Percentiles rank a stretch among this genome's conserved stretches.
phyloP scores from a whole-genome alignment of 768 basidiomycete genomes.

The Rhizopogon rudus region DNA sequence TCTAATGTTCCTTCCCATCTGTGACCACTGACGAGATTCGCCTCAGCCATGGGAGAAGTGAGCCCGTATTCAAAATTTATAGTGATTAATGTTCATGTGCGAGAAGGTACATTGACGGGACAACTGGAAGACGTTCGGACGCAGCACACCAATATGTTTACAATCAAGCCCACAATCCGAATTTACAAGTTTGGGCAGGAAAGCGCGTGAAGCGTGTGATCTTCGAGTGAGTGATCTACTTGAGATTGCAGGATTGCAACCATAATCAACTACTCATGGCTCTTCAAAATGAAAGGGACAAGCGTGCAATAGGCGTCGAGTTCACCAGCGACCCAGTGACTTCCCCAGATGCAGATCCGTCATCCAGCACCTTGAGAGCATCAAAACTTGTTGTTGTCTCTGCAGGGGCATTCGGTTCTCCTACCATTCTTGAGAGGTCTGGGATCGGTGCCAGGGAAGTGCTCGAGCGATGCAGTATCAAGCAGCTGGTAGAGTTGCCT shows the following conservation, averaged over 20 bases:
- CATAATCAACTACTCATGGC: neutral
- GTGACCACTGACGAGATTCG: neutral
- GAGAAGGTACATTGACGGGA: constrained; percentile 43
- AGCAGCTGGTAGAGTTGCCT: constrained; percentile 56
- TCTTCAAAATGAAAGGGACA: neutral
- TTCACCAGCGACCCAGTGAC: constrained; percentile 29
- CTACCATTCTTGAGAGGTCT: constrained; percentile 53
- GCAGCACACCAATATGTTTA: constrained; percentile 45
- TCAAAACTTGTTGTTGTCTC: constrained; percentile 45
- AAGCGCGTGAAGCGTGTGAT: constrained; percentile 42
- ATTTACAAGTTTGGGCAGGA: constrained; percentile 32
- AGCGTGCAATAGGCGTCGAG: constrained; percentile 38
- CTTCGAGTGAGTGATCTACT: constrained; percentile 34
- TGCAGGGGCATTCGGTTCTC: constrained; percentile 52
- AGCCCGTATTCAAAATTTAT: constrained; percentile 1
- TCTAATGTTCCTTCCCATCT: constrained; percentile 13
- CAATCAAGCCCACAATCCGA: constrained; percentile 34
- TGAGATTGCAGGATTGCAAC: neutral
- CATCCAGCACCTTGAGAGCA: constrained; percentile 22
- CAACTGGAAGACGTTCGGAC: constrained; percentile 43
- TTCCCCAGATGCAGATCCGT: constrained; percentile 13
- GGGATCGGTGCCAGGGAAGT: constrained; percentile 58
- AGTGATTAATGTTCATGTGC: neutral
- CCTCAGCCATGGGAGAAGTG: constrained; percentile 48
- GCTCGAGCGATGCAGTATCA: constrained; percentile 42